These are phyloP conservation scores for Ogataea paraovalis DNA, from an alignment of 805 yeast species.

Conservation along the genomic window DNA sequence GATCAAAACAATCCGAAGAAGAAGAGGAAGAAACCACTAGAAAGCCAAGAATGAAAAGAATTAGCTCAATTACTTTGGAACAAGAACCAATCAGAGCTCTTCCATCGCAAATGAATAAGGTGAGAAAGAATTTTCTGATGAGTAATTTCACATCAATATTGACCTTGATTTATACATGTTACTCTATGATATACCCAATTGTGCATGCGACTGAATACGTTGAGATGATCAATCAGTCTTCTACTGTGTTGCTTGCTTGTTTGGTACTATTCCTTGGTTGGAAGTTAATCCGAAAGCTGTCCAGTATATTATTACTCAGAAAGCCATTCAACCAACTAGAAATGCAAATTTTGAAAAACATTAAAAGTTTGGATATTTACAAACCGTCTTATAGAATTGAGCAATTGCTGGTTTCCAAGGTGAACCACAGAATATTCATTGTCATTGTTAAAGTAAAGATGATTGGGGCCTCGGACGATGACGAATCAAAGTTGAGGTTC, in stretches of 20 bases:
- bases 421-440: constrained; percentile 57
- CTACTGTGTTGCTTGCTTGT: constrained; percentile 24
- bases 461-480: constrained; percentile 71
- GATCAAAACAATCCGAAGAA: constrained; percentile 3
- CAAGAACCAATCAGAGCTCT: constrained; percentile 16
- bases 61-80: constrained; percentile 26
- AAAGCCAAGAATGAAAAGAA: constrained; percentile 19
- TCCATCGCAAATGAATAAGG: constrained; percentile 3
- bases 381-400: constrained; percentile 46
- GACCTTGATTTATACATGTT: constrained; percentile 33
- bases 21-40: constrained; percentile 1
- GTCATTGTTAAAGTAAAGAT: constrained; percentile 52
- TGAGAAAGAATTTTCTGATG: constrained; percentile 17
- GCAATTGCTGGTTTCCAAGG: constrained; percentile 52
- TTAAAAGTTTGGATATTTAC: constrained; percentile 49
- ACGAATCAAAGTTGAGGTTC: constrained; percentile 53
- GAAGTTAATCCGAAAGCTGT: constrained; percentile 44
- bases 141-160: constrained; percentile 42
- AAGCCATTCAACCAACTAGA: constrained; percentile 43
- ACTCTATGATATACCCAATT: constrained; percentile 30
- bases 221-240: constrained; percentile 20
- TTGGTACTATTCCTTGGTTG: constrained; percentile 25
- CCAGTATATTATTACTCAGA: constrained; percentile 49
- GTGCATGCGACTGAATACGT: constrained; percentile 18
- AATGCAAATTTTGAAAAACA: constrained; percentile 38